phyloP scores from a whole-genome alignment of 1,284 basidiomycete species.

The Cystobasidiaceae sp. region DNA sequence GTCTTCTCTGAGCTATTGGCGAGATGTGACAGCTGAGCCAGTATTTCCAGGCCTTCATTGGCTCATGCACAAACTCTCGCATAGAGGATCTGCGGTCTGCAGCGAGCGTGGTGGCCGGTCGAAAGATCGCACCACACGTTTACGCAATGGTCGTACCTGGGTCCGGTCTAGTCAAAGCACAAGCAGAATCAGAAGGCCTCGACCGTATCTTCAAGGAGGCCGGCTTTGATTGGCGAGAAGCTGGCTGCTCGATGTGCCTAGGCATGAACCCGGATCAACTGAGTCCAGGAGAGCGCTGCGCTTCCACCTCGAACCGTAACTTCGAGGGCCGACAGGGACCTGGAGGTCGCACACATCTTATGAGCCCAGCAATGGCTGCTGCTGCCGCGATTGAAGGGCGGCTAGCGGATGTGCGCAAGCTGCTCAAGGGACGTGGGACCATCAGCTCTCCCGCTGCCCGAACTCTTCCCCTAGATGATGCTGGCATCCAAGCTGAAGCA shows the following conservation, averaged over 20 bases:
- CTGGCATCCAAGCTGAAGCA: slow-evolving; percentile 37
- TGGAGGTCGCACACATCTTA: slow-evolving; percentile 84
- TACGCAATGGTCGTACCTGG: slow-evolving; percentile 94
- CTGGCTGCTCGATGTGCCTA: slow-evolving; percentile 95
- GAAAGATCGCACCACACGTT: slow-evolving; percentile 72
- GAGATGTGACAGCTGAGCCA: no score
- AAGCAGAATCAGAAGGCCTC: slow-evolving; percentile 88
- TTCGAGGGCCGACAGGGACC: slow-evolving; percentile 91
- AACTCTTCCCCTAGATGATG: slow-evolving; percentile 44
- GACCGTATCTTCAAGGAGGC: slow-evolving; percentile 87
- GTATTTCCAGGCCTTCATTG: slow-evolving; percentile 76
- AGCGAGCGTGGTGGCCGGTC: slow-evolving; percentile 71
- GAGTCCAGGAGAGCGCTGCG: slow-evolving; percentile 81
- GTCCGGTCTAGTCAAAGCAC: slow-evolving; percentile 88
- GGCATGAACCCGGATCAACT: slow-evolving; percentile 98
- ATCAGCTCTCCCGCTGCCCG: slow-evolving; percentile 72
- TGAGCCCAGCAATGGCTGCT: slow-evolving; percentile 93
- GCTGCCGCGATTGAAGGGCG: slow-evolving; percentile 85
- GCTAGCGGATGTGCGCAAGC: slow-evolving; percentile 79
- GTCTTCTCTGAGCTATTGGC: no score
- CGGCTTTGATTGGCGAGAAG: slow-evolving; percentile 96
- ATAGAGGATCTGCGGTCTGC: slow-evolving; percentile 93
- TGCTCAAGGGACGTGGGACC: slow-evolving; percentile 49
- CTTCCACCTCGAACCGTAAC: slow-evolving; percentile 94
- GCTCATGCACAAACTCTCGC: slow-evolving; percentile 93